Evolutionary conservation across 176 grass and related monocot genomes (phyloP).

Genomic region (Oryza coarctata): DNA sequence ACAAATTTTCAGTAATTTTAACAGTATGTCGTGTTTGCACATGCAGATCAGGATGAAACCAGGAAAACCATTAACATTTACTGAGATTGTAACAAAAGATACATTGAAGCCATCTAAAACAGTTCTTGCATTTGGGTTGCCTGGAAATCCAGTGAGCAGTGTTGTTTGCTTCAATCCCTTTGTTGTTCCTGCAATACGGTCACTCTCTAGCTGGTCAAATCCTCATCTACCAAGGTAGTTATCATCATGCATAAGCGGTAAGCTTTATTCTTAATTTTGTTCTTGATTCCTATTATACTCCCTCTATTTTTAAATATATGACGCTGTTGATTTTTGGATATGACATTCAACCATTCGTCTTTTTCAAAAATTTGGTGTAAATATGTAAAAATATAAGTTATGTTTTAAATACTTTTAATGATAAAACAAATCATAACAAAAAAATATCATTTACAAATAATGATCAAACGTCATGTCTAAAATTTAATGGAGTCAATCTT

Average conservation of each 20-base stretch:
- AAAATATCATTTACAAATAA: no score
- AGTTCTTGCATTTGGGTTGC: slow-evolving; percentile 90
- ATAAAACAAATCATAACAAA: no score
- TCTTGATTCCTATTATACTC: not conserved
- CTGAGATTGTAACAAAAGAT: slow-evolving; percentile 51
- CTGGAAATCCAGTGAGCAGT: slow-evolving; percentile 96
- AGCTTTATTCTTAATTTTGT: not conserved
- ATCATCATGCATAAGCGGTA: not conserved
- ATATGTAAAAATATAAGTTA: no score
- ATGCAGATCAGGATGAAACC: slow-evolving; percentile 85
- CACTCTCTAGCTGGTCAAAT: slow-evolving; percentile 75
- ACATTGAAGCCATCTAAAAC: slow-evolving; percentile 48
- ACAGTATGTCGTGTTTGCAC: not conserved
- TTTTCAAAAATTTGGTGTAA: no score
- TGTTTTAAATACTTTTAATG: no score
- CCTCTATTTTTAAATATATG: no score
- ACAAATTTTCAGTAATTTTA: slow-evolving; percentile 28
- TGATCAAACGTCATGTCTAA: no score
- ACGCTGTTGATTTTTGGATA: no score
- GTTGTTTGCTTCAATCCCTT: slow-evolving; percentile 95
- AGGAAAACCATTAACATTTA: slow-evolving; percentile 91
- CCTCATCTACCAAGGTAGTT: slow-evolving; percentile 71
- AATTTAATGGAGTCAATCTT: no score
- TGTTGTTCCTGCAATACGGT: slow-evolving; percentile 76
- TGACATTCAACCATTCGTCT: no score